Percentiles rank a stretch among this genome's conserved stretches.
phyloP scores from a whole-genome alignment of 164 flowering plant species.

The Chimonanthus salicifolius region DNA sequence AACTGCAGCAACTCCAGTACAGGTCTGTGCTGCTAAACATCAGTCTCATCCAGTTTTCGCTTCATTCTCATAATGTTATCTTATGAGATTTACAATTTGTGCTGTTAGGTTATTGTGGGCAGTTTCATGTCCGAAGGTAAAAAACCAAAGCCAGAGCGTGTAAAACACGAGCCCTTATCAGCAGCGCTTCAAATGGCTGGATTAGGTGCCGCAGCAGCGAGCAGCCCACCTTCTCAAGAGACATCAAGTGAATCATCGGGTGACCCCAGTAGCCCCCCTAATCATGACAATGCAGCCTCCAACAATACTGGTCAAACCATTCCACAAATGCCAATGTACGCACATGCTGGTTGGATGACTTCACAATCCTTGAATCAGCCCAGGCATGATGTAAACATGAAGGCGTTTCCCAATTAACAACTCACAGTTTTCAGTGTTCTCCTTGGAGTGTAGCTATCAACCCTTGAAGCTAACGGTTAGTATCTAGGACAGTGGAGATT shows the following conservation, averaged over 20 bases:
- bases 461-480: too few relatives aligned
- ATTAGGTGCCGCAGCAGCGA: conserved; percentile 35
- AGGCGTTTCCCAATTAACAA: too few relatives aligned
- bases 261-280: conserved; percentile 47
- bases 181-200: conserved; percentile 42
- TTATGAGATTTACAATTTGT: neutral
- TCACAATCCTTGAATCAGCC: conserved; percentile 12
- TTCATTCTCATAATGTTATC: neutral
- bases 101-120: conserved; percentile 60
- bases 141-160: conserved; percentile 31
- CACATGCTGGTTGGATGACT: conserved; percentile 46
- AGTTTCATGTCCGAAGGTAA: conserved; percentile 67
- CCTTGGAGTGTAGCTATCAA: too few relatives aligned
- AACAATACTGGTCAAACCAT: conserved; percentile 37
- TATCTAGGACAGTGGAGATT: too few relatives aligned
- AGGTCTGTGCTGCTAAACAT: conserved; percentile 31
- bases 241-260: conserved; percentile 61
- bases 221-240: conserved; percentile 52
- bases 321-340: conserved; percentile 46
- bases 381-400: neutral
- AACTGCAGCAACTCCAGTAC: conserved; percentile 71
- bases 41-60: neutral
- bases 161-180: conserved; percentile 31
- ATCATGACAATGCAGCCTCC: conserved; percentile 33
- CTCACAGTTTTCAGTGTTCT: too few relatives aligned